Evolutionary conservation across 2,329 filamentous ascomycete genomes (phyloP).

Genomic region (Epichloe uncinata): DNA sequence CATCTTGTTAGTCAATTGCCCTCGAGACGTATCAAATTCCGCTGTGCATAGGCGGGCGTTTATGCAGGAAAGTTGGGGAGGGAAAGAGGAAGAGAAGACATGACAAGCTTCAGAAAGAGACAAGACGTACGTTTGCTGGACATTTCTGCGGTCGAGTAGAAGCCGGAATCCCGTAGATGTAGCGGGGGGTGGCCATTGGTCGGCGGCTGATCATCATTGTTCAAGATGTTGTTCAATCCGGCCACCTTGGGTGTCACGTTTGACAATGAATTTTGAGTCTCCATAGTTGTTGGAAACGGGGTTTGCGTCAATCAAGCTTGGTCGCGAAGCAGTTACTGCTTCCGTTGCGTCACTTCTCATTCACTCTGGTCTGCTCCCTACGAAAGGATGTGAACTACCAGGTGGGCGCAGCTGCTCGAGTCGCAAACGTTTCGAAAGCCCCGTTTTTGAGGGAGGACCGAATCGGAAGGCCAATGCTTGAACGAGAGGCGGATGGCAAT

Average conservation of each 20-base stretch:
- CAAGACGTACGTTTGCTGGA: conserved; percentile 28
- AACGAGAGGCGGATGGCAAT: not conserved
- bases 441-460: not conserved
- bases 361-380: not conserved
- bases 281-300: conserved; percentile 5
- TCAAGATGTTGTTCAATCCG: conserved; percentile 26
- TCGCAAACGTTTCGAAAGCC: not conserved
- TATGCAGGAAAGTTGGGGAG: not conserved
- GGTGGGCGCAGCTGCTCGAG: not conserved
- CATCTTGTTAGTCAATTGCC: conserved; percentile 1
- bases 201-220: conserved; percentile 20
- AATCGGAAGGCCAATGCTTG: not conserved
- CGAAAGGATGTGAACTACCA: not conserved
- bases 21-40: too few relatives aligned
- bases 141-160: conserved; percentile 29
- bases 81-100: conserved; percentile 1
- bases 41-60: too few relatives aligned
- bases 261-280: conserved; percentile 9
- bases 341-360: not conserved
- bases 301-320: not conserved
- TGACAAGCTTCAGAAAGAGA: not conserved
- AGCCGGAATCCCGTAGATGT: conserved; percentile 28
- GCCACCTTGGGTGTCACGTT: conserved; percentile 18
- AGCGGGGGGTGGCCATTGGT: conserved; percentile 15
- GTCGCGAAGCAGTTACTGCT: not conserved